These are phyloP conservation scores for Furcasterigmium sp. DNA, from an alignment of 2,329 filamentous ascomycete genomes.

Conservation along the genomic window DNA sequence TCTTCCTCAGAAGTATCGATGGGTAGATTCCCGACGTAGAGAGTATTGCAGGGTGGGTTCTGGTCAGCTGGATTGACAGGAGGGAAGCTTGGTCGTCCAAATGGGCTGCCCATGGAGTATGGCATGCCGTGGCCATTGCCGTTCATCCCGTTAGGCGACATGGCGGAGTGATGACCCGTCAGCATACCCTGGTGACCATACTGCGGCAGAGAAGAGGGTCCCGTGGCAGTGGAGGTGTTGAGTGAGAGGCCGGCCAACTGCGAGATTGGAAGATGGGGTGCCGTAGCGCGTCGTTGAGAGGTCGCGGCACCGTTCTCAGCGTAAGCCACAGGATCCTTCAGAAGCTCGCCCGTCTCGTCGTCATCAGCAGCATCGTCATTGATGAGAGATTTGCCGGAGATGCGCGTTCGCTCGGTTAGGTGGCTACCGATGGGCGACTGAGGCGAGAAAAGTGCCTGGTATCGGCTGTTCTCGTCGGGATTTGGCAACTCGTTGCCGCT, in stretches of 20 bases:
- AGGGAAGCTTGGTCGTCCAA: slow-evolving; percentile 44
- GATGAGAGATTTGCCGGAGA: slow-evolving; percentile 67
- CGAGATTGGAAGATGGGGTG: slow-evolving; percentile 63
- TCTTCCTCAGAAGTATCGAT: slow-evolving; percentile 93
- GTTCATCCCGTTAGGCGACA: slow-evolving; percentile 52
- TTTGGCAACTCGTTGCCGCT: slow-evolving; percentile 55
- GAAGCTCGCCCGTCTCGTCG: slow-evolving; percentile 67
- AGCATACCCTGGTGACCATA: slow-evolving; percentile 30
- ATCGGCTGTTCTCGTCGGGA: slow-evolving; percentile 46
- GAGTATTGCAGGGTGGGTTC: slow-evolving; percentile 94
- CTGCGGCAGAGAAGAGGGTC: slow-evolving; percentile 47
- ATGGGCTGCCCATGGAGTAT: slow-evolving; percentile 25
- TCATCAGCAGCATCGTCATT: slow-evolving; percentile 58
- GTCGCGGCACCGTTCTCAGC: slow-evolving; percentile 60
- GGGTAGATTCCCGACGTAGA: slow-evolving; percentile 96
- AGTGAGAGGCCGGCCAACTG: slow-evolving; percentile 68
- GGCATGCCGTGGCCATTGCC: slow-evolving; percentile 21
- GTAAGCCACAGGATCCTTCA: slow-evolving; percentile 67
- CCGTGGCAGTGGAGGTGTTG: slow-evolving; percentile 51
- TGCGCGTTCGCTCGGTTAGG: slow-evolving; percentile 53
- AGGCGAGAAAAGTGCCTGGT: slow-evolving; percentile 64
- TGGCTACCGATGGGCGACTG: slow-evolving; percentile 70
- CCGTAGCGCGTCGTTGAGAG: slow-evolving; percentile 60
- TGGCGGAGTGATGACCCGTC: slow-evolving; percentile 37
- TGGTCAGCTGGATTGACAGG: slow-evolving; percentile 90